These are phyloP conservation scores for Fusarium camptoceras DNA, from an alignment of 2,329 filamentous ascomycete genomes.

Conservation along the genomic window DNA sequence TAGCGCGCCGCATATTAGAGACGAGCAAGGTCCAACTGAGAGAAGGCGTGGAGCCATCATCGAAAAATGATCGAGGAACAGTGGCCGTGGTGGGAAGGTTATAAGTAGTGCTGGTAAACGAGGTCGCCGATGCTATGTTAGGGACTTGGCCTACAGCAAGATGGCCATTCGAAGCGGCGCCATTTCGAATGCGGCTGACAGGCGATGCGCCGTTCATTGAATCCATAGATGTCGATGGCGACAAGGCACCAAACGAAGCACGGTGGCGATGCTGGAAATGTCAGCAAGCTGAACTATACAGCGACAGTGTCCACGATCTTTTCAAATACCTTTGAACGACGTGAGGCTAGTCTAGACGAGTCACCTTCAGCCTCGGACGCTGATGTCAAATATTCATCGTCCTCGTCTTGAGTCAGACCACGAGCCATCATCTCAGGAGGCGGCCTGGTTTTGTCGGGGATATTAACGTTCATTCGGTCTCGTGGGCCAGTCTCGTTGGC, in stretches of 20 bases:
- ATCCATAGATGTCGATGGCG: constrained; percentile 90
- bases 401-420: constrained; percentile 84
- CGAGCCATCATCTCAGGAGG: constrained; percentile 92
- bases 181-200: constrained; percentile 66
- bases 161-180: constrained; percentile 61
- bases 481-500: constrained; percentile 84
- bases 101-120: constrained; percentile 70
- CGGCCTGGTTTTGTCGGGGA: constrained; percentile 89
- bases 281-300: constrained; percentile 22
- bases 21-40: constrained; percentile 91
- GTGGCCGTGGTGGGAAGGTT: constrained; percentile 68
- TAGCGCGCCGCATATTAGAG: constrained; percentile 90
- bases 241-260: constrained; percentile 78
- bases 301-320: neutral
- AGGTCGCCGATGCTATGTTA: constrained; percentile 69
- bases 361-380: constrained; percentile 87
- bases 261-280: constrained; percentile 67
- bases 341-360: constrained; percentile 73
- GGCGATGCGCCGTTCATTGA: constrained; percentile 81
- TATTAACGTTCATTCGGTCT: constrained; percentile 87
- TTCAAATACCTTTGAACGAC: constrained; percentile 72
- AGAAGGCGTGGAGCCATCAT: constrained; percentile 83
- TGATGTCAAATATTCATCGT: constrained; percentile 88
- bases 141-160: constrained; percentile 57
- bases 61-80: constrained; percentile 87